Evolutionary conservation across 805 yeast species (phyloP).

Genomic region (Zygosaccharomyces bailii): DNA sequence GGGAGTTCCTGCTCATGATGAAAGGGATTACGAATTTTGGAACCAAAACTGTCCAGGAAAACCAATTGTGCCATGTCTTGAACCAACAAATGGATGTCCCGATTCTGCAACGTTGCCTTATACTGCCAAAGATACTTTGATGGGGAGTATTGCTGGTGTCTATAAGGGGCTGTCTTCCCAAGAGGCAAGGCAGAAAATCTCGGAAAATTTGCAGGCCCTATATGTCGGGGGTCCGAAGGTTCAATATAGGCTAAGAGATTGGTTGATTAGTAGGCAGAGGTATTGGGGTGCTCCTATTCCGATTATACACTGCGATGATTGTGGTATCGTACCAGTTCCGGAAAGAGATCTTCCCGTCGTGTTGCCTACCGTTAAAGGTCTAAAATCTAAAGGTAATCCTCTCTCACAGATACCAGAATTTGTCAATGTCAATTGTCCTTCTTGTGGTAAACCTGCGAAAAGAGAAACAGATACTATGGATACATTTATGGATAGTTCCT

Average conservation of each 20-base stretch:
- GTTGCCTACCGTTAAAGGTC: conserved; percentile 58
- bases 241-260: conserved; percentile 74
- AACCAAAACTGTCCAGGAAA: conserved; percentile 47
- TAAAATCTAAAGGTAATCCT: conserved; percentile 60
- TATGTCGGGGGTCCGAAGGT: conserved; percentile 47
- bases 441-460: conserved; percentile 66
- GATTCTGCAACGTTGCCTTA: conserved; percentile 33
- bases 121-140: conserved; percentile 43
- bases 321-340: conserved; percentile 94
- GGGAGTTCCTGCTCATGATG: conserved; percentile 97
- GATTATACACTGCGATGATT: conserved; percentile 75
- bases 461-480: conserved; percentile 99
- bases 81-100: conserved; percentile 34
- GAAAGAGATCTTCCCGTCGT: conserved; percentile 78
- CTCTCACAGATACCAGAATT: conserved; percentile 63
- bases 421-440: conserved; percentile 74
- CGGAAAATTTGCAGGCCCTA: conserved; percentile 38
- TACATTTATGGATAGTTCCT: conserved; percentile 95
- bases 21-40: conserved; percentile 84
- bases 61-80: conserved; percentile 45
- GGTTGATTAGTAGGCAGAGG: conserved; percentile 92
- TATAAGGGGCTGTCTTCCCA: conserved; percentile 47
- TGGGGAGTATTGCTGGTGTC: conserved; percentile 46
- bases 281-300: conserved; percentile 99
- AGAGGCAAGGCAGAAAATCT: conserved; percentile 52